Conservation (phyloP, 495 filamentous ascomycete species). For the Aspergillus carlsbadensis region DNA sequence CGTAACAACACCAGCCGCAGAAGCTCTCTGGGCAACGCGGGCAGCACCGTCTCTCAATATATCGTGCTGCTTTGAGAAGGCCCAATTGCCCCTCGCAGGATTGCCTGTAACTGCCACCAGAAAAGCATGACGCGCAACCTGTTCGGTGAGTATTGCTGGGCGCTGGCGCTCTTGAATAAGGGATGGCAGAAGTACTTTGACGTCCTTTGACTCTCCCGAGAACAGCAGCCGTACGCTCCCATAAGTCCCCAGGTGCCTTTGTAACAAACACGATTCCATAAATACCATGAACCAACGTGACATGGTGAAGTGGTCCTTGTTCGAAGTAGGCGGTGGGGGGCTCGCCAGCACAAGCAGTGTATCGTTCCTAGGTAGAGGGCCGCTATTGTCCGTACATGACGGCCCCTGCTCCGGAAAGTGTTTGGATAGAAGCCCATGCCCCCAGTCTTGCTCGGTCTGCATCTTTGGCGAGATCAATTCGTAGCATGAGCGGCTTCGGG, state of each 20-base stretch:
- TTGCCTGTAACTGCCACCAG: conserved; percentile 42
- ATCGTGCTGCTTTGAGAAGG: conserved; percentile 29
- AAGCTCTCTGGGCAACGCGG: conserved; percentile 35
- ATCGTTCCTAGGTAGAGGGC: conserved; percentile 51
- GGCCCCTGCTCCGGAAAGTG: conserved; percentile 38
- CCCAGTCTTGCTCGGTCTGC: conserved; percentile 49
- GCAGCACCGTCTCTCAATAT: conserved; percentile 29
- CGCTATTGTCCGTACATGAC: conserved; percentile 21
- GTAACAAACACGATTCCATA: conserved; percentile 31
- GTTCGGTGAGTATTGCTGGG: conserved; percentile 54
- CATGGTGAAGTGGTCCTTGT: conserved; percentile 42
- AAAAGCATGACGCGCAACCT: conserved; percentile 45
- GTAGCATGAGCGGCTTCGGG: conserved; percentile 56
- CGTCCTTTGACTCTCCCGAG: conserved; percentile 55
- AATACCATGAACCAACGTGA: conserved; percentile 33
- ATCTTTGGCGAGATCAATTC: conserved; percentile 46
- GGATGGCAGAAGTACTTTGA: conserved; percentile 49
- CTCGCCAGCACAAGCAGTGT: conserved; percentile 68
- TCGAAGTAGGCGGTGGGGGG: conserved; percentile 26
- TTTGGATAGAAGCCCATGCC: conserved; percentile 40
- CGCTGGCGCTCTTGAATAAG: conserved; percentile 50
- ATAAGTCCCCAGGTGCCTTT: conserved; percentile 30
- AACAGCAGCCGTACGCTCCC: conserved; percentile 70
- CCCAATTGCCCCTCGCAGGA: conserved; percentile 4
- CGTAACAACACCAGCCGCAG: conserved; percentile 32